Conservation (phyloP, 1,139 yeast species). For the Blastobotrys elegans region DNA sequence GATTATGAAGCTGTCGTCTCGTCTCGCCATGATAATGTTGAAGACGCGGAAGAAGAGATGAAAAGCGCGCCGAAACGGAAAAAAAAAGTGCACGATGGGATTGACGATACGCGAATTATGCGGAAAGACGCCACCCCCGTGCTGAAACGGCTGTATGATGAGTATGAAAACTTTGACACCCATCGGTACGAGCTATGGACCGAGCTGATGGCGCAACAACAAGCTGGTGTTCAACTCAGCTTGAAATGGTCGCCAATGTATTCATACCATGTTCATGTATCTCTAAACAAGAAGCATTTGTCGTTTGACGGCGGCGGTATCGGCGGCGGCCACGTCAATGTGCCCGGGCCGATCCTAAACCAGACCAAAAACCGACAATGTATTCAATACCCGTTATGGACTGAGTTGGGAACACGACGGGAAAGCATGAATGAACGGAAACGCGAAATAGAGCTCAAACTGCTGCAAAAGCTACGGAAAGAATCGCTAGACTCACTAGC, state of each 20-base stretch:
- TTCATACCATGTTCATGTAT: constrained; percentile 30
- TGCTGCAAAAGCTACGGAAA: constrained; percentile 42
- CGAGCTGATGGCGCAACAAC: constrained; percentile 17
- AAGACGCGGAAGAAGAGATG: constrained; percentile 1
- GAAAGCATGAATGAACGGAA: constrained; percentile 29
- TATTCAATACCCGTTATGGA: constrained; percentile 28
- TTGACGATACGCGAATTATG: constrained; percentile 17
- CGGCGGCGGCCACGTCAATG: constrained; percentile 7
- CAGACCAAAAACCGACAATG: constrained; percentile 26
- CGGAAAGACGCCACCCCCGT: constrained; percentile 20
- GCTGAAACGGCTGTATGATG: constrained; percentile 25
- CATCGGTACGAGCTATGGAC: constrained; percentile 20
- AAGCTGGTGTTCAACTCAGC: constrained; percentile 22
- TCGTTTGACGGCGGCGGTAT: constrained; percentile 12
- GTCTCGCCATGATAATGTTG: constrained; percentile 11
- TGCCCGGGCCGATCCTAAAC: constrained; percentile 22
- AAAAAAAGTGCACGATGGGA: constrained; percentile 13
- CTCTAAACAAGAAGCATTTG: constrained; percentile 13
- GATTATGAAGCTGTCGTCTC: constrained; percentile 17
- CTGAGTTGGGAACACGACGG: constrained; percentile 28
- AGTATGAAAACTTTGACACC: constrained; percentile 20
- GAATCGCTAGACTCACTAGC: constrained; percentile 39
- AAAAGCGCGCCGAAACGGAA: neutral
- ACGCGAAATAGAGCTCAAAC: constrained; percentile 40
- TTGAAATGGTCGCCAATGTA: constrained; percentile 35